Percentiles rank a stretch among this genome's conserved stretches.
Evolutionary conservation across 129 eudicot species (phyloP).

Genomic region (Flaveria sonorensis): DNA sequence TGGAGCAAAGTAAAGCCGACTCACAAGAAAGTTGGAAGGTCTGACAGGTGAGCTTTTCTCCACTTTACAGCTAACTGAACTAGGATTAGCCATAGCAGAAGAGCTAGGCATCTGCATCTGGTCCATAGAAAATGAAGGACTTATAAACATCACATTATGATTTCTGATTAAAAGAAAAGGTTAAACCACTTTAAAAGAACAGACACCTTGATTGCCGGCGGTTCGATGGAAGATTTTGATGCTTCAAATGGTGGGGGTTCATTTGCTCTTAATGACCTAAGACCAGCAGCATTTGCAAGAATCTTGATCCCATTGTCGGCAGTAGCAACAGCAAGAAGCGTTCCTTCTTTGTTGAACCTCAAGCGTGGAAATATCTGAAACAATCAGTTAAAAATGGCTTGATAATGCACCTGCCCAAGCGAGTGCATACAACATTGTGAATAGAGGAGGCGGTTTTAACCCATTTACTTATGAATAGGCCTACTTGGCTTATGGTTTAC

Average conservation of each 20-base stretch:
- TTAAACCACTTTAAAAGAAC: background rate
- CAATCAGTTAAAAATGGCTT: constrained; percentile 12
- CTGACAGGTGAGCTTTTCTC: constrained; percentile 85
- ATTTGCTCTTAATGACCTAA: constrained; percentile 64
- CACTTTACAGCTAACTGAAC: constrained; percentile 62
- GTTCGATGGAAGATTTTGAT: constrained; percentile 63
- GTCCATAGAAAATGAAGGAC: constrained; percentile 16
- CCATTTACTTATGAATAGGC: background rate
- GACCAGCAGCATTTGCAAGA: constrained; percentile 73
- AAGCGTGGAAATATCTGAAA: constrained; percentile 75
- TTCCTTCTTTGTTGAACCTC: constrained; percentile 91
- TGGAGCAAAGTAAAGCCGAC: constrained; percentile 23
- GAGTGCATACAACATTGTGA: background rate
- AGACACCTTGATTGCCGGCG: constrained; percentile 67
- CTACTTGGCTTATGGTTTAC: background rate
- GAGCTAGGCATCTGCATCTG: constrained; percentile 60
- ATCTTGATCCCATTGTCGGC: constrained; percentile 81
- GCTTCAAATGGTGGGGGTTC: constrained; percentile 80
- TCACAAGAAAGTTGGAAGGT: constrained; percentile 63
- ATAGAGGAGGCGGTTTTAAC: background rate
- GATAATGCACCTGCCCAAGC: background rate
- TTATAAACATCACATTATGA: constrained; percentile 8
- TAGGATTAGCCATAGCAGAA: constrained; percentile 50
- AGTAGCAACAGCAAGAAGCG: constrained; percentile 84
- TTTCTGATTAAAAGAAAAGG: background rate